Conservation (phyloP, 1,284 basidiomycete species). For the Pascua guehoae region DNA sequence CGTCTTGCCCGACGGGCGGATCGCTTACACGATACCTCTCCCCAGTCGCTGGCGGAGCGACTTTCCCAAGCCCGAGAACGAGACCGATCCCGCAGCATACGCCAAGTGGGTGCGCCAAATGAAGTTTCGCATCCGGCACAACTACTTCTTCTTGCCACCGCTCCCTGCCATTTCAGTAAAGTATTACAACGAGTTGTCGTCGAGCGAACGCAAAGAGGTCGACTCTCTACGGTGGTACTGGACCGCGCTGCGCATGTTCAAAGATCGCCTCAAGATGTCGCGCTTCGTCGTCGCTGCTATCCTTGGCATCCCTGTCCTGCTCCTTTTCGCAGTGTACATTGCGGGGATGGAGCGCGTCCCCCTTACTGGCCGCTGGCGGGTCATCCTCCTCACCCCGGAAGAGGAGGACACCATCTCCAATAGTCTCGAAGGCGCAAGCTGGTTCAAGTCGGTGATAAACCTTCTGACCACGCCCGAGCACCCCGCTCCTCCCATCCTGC, state of each 20-base stretch:
- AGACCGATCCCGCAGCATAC: constrained; percentile 3
- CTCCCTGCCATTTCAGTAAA: constrained; percentile 30
- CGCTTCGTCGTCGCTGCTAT: constrained; percentile 59
- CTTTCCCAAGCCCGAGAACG: constrained; percentile 6
- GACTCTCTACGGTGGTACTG: constrained; percentile 51
- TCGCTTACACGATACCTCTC: constrained; percentile 26
- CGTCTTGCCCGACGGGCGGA: constrained; percentile 24
- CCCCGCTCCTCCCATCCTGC: constrained; percentile 61
- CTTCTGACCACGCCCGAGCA: constrained; percentile 62
- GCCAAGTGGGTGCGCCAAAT: constrained; percentile 5
- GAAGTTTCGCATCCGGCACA: constrained; percentile 6
- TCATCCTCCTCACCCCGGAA: constrained; percentile 81
- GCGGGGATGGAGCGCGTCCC: constrained; percentile 78
- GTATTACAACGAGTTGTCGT: constrained; percentile 30
- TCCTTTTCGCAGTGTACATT: constrained; percentile 71
- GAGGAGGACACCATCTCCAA: constrained; percentile 79
- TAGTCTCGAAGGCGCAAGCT: constrained; percentile 72
- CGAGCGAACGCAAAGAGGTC: constrained; percentile 53
- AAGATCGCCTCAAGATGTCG: constrained; percentile 53
- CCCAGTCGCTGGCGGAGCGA: constrained; percentile 12
- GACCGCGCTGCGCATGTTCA: constrained; percentile 47
- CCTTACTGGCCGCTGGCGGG: constrained; percentile 76
- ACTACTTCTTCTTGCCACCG: constrained; percentile 31
- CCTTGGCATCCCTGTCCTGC: constrained; percentile 61
- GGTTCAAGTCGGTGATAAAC: constrained; percentile 75